Percentiles rank a stretch among this genome's conserved stretches.
Evolutionary conservation across 768 basidiomycete genomes (phyloP).

Genomic region (Agaricus blazei): DNA sequence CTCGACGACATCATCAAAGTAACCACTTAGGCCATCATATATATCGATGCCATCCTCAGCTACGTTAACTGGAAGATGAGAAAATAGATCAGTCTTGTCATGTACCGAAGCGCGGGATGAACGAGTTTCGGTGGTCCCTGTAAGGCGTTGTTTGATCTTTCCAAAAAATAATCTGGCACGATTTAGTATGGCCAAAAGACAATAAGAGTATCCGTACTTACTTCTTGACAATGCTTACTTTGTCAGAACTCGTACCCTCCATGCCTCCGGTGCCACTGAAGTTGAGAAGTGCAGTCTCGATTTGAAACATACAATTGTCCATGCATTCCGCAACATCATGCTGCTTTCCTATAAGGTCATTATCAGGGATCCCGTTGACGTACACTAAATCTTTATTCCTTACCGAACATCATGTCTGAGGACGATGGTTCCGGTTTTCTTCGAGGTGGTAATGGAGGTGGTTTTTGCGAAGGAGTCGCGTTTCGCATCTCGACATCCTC

Average conservation of each 20-base stretch:
- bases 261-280: conserved; percentile 49
- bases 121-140: conserved; percentile 28
- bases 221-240: conserved; percentile 82
- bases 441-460: conserved; percentile 54
- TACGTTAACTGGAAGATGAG: conserved; percentile 91
- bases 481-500: conserved; percentile 30
- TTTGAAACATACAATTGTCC: conserved; percentile 99
- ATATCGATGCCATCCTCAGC: conserved; percentile 85
- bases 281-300: conserved; percentile 85
- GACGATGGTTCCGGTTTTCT: conserved; percentile 53
- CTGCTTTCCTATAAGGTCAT: conserved; percentile 63
- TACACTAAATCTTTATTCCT: conserved; percentile 12
- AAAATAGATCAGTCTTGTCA: conserved; percentile 90
- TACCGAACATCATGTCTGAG: conserved; percentile 90
- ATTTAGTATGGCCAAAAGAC: neutral
- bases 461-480: conserved; percentile 22
- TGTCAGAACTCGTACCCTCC: conserved; percentile 43
- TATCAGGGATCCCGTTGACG: conserved; percentile 12
- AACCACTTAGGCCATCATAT: conserved; percentile 88
- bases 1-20: conserved; percentile 87
- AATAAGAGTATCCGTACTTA: conserved; percentile 20
- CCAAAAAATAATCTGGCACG: conserved; percentile 72
- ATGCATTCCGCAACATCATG: conserved; percentile 99
- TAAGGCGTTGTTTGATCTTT: conserved; percentile 59
- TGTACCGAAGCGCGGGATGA: conserved; percentile 54